Conservation (phyloP, 1,284 basidiomycete species). For the Phlebopus sp. region DNA sequence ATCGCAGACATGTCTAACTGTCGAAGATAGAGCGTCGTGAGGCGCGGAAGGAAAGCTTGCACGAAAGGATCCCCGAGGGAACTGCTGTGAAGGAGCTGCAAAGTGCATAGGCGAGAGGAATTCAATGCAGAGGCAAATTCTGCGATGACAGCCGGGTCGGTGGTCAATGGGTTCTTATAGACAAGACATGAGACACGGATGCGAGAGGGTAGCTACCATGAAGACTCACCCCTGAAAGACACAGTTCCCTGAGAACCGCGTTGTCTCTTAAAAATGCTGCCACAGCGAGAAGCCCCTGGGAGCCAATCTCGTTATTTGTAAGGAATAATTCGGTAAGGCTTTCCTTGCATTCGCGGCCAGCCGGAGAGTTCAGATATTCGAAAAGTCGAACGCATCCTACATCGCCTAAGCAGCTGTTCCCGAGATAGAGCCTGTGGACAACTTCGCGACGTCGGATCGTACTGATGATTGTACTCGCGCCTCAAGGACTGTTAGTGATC, state of each 20-base stretch:
- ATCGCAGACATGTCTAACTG: slow-evolving; percentile 56
- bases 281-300: slow-evolving; percentile 53
- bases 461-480: slow-evolving; percentile 23
- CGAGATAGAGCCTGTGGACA: slow-evolving; percentile 31
- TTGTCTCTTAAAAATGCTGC: slow-evolving; percentile 50
- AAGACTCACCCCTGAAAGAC: slow-evolving; percentile 54
- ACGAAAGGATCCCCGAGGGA: slow-evolving; percentile 47
- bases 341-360: slow-evolving; percentile 41
- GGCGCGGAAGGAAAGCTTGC: slow-evolving; percentile 45
- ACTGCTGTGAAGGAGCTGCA: slow-evolving; percentile 28
- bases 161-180: slow-evolving; percentile 27
- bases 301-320: slow-evolving; percentile 55
- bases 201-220: slow-evolving; percentile 31
- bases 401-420: slow-evolving; percentile 37
- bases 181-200: slow-evolving; percentile 3
- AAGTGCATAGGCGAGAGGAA: slow-evolving; percentile 28
- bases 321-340: slow-evolving; percentile 54
- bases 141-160: slow-evolving; percentile 21
- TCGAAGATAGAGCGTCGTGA: slow-evolving; percentile 46
- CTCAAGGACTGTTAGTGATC: slow-evolving; percentile 9
- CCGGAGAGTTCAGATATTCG: slow-evolving; percentile 47
- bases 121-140: slow-evolving; percentile 33
- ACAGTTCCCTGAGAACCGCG: slow-evolving; percentile 44
- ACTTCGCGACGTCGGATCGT: slow-evolving; percentile 29
- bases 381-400: slow-evolving; percentile 56